Conservation (phyloP, 1,284 basidiomycete genomes). For the Rhodofomes roseus region DNA sequence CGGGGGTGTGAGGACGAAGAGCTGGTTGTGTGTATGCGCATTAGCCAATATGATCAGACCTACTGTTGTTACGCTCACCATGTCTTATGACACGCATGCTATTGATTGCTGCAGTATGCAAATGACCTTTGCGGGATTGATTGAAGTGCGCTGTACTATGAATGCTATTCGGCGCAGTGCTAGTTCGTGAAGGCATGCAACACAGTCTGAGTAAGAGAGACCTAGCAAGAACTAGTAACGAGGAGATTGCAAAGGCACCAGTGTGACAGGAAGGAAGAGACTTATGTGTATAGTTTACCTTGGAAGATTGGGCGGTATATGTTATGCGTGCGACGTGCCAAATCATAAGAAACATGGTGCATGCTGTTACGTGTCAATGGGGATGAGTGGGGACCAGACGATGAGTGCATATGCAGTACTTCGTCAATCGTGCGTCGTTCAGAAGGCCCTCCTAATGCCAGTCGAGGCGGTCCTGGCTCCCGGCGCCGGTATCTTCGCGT, state of each 20-base stretch:
- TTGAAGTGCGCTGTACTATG: too few relatives aligned
- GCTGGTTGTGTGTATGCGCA: constrained; percentile 18
- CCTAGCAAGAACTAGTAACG: not conserved
- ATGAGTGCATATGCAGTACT: not conserved
- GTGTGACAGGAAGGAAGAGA: not conserved
- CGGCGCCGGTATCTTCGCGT: not conserved
- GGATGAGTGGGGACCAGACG: not conserved
- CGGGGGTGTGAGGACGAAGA: constrained; percentile 11
- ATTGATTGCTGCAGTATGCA: constrained; percentile 1
- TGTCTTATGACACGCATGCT: constrained; percentile 6
- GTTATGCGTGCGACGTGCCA: not conserved
- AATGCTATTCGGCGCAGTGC: too few relatives aligned
- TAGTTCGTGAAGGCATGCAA: not conserved
- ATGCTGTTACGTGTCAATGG: not conserved
- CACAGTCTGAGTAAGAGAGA: not conserved
- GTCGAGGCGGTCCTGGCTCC: not conserved
- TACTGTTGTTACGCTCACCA: not conserved
- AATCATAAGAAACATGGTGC: not conserved
- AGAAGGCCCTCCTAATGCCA: not conserved
- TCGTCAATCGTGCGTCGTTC: not conserved
- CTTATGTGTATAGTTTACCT: not conserved
- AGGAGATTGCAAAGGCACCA: not conserved
- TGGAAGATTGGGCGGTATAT: not conserved
- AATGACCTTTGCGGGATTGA: not conserved
- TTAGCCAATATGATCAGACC: constrained; percentile 19